Conservation (phyloP, 1,139 yeast species). For the Geotrichum macrosporum region DNA sequence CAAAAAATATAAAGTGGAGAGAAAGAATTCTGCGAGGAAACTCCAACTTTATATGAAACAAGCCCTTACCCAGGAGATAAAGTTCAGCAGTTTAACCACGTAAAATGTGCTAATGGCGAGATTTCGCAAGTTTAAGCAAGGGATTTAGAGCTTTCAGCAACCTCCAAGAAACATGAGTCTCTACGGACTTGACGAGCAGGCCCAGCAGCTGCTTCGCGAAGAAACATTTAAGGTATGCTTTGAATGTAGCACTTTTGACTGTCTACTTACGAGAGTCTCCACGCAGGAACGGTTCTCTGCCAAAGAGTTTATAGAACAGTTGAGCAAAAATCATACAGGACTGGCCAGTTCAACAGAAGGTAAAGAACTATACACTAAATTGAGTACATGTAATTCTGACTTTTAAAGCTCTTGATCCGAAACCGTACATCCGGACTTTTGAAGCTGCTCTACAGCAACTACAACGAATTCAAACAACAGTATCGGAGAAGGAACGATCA, state of each 20-base stretch:
- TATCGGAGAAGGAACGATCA: constrained; percentile 46
- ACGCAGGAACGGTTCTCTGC: constrained; percentile 57
- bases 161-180: constrained; percentile 28
- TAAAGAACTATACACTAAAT: constrained; percentile 28
- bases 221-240: constrained; percentile 57
- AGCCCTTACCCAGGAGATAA: neutral
- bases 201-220: constrained; percentile 59
- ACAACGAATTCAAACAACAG: constrained; percentile 53
- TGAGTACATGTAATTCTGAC: neutral
- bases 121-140: no score
- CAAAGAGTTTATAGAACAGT: constrained; percentile 75
- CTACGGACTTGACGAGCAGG: constrained; percentile 66
- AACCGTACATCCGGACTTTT: constrained; percentile 89
- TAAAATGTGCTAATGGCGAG: no score
- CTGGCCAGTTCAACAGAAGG: constrained; percentile 48
- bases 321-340: constrained; percentile 59
- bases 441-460: constrained; percentile 78
- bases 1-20: no score
- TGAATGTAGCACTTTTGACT: no score
- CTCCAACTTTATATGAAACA: neutral
- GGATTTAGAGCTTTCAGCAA: no score
- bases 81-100: neutral
- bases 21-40: neutral
- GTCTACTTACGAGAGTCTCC: no score
- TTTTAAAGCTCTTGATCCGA: constrained; percentile 58